Base-by-base conservation (phyloP, 441 rosid species). In the Hura crepitans region DNA sequence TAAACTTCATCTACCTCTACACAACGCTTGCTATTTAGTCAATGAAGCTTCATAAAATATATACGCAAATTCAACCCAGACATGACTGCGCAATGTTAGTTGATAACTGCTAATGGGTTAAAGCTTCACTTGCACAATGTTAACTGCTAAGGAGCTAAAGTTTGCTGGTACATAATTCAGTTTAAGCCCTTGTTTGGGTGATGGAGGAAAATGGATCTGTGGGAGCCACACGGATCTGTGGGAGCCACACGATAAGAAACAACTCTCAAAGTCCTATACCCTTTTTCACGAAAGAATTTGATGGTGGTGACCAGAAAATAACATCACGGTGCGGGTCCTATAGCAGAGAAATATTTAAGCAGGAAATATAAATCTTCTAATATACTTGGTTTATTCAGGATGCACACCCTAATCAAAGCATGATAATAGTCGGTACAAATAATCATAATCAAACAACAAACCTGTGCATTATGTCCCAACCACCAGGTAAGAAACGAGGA, bases 381-480 rank as follows among this genome's bases (percentile, higher is more conserved):
- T n/a, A 46, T 2, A 65, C 57, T 27, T 65, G 28, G 17, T 20
- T 61, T n/a, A 28, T 13, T 11, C 33, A 66, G 2, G 13, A 53
- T 31, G 30, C 20, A 14, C n/a, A 20, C 7, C n/a, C 1, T 31
- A 6, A 3, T 63, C 13, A 63, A 43, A 25, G 14, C 4, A 37
- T 10, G n/a, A 22, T n/a, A 7, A 18, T 37, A 22, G 46, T 37
- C 46, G 37, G 9, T 37, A 15, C 12, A 30, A 9, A n/a, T 4
- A 66, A 30, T 43, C 55, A 73, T n/a, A 14, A 69, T 15, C 15
- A 55, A 35, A 42, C 37, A 58, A 59, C 61, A 53, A 80, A 89
- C 91, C 92, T 87, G 83, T 92, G 99, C 83, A 73, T 79, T 78
- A 90, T 79, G 77, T 89, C 87, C 99, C 98, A 92, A 51, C 99